Base-by-base conservation (phyloP, 2,329 filamentous ascomycete species). In the Camillea tinctor region DNA sequence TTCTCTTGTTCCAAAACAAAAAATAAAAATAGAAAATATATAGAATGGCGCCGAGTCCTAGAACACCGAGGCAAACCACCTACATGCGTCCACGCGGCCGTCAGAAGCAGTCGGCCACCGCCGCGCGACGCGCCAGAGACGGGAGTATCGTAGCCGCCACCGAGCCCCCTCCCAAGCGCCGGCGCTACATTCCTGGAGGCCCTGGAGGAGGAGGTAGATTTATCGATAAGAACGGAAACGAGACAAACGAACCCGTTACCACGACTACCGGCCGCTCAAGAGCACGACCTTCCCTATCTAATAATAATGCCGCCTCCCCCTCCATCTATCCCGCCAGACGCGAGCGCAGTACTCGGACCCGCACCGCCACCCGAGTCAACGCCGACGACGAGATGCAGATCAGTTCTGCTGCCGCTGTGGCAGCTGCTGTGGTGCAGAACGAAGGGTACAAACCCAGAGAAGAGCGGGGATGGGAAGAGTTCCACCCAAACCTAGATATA, bases 361-460 rank as follows among this genome's bases (percentile, higher is more conserved):
- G 86, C 61, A 81, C 81, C 21, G 80, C 82, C n/a, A 80, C 79
- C 21, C 78, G 72, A 72, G 74, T 71, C 65, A 81, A 80, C 58
- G 80, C 80, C 59, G 77, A 79, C 61, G 84, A 84, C 65, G 83
- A 80, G 67, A 90, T 91, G 73, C 85, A 91, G 66, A 96, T 91
- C 76, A 92, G 89, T 69, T 94, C 91, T 52, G 92, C 89, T n/a
- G 92, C 94, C 13, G 93, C 93, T 24, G 91, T 93, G 22, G 92
- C 93, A 55, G 93, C 92, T 5, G 90, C 91, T 3, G 90, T 95
- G 60, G 91, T 92, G 67, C 93, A 97, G 72, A 93, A 88, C 69
- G 95, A 98, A 79, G 93, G 94, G 55, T 98, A 98, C 77, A 99
- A 99, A 74, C 95, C 95, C 30, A 85, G 95, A 71, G 95, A 99